phyloP scores from a whole-genome alignment of 768 basidiomycete genomes.

The Suillus paluster region DNA sequence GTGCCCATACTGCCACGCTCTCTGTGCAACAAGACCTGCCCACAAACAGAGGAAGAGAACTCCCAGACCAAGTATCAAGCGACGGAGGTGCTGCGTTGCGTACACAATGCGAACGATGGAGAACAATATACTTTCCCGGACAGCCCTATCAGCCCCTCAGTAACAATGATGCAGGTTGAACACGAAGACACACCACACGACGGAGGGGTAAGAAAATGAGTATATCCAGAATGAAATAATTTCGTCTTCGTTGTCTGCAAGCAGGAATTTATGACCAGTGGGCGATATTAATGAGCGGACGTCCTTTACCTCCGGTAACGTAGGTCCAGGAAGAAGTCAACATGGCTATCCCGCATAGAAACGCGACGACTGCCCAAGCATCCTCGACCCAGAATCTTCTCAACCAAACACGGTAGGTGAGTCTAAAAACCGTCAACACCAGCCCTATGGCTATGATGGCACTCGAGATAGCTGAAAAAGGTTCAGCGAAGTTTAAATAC shows the following conservation, averaged over 20 bases:
- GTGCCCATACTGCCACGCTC: slow-evolving; percentile 1
- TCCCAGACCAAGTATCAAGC: slow-evolving; percentile 12
- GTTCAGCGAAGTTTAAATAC: neutral
- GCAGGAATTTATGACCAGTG: neutral
- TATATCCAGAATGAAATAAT: slow-evolving; percentile 20
- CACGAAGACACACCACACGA: slow-evolving; percentile 17
- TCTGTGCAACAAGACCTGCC: slow-evolving; percentile 2
- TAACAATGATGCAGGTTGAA: neutral
- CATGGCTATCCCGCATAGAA: slow-evolving; percentile 16
- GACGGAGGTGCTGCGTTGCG: slow-evolving; percentile 13
- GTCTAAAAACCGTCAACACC: slow-evolving; percentile 18
- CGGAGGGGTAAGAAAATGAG: slow-evolving; percentile 12
- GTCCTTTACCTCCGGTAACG: slow-evolving; percentile 7
- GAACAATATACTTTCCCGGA: slow-evolving; percentile 25
- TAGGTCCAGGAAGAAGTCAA: slow-evolving; percentile 16
- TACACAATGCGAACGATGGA: slow-evolving; percentile 25
- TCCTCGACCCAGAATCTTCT: slow-evolving; percentile 27
- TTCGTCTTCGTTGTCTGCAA: neutral
- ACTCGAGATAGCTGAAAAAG: slow-evolving; percentile 13
- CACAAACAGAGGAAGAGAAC: slow-evolving; percentile 16
- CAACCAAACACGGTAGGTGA: slow-evolving; percentile 25
- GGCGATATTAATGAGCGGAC: neutral
- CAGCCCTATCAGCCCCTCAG: slow-evolving; percentile 16
- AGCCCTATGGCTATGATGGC: slow-evolving; percentile 13
- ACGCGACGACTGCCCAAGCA: slow-evolving; percentile 20